Evolutionary conservation across 495 filamentous ascomycete species (phyloP).

Genomic region (Neurospora tetraspora): DNA sequence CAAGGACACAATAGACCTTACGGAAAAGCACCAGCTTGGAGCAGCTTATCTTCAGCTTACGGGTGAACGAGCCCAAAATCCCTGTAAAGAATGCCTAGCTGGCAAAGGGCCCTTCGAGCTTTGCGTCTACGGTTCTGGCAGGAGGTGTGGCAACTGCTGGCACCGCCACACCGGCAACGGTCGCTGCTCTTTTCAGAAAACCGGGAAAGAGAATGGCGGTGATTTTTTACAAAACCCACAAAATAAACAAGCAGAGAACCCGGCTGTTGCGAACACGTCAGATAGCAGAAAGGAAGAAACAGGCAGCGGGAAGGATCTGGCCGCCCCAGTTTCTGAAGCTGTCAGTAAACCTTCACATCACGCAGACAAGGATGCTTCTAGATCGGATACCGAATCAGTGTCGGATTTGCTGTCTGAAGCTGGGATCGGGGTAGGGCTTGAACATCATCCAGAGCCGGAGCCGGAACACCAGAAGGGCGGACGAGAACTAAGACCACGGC

Average conservation of each 20-base stretch:
- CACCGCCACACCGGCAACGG: neutral
- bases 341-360: no score
- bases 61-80: neutral
- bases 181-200: neutral
- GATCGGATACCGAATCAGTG: neutral
- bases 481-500: neutral
- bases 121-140: neutral
- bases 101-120: neutral
- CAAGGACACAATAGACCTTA: neutral
- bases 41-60: neutral
- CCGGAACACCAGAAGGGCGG: neutral
- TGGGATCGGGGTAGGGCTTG: neutral
- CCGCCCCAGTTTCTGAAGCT: no score
- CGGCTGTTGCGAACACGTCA: no score
- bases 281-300: no score
- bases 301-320: no score
- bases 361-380: neutral
- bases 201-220: neutral
- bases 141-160: neutral
- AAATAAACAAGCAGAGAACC: neutral
- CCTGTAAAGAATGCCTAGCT: neutral
- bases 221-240: neutral
- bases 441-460: neutral
- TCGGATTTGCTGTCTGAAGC: neutral
- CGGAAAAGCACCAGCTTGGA: neutral